A percentile compares a stretch with the other conserved stretches of the same genome.
phyloP scores from a whole-genome alignment of 169 alveolate species.

The Plasmodium cynomolgi region DNA sequence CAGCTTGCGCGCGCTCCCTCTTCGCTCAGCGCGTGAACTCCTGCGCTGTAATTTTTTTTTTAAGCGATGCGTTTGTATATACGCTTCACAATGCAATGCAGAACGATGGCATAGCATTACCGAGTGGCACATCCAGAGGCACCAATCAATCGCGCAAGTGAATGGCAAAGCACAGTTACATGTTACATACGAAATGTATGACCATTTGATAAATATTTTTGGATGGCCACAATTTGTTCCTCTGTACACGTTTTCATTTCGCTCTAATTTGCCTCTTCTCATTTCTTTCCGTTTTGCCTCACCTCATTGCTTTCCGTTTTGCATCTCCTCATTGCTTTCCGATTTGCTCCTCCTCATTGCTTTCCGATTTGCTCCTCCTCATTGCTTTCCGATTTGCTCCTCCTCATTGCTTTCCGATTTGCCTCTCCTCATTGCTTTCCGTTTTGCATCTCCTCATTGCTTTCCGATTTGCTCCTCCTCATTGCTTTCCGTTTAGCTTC shows the following conservation, averaged over 20 bases:
- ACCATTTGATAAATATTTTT: background rate
- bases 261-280: background rate
- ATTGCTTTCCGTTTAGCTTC: background rate
- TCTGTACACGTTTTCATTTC: background rate
- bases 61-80: background rate
- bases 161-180: background rate
- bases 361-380: background rate
- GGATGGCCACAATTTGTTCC: background rate
- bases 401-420: background rate
- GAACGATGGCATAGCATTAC: background rate
- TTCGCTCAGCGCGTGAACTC: background rate
- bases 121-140: background rate
- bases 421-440: background rate
- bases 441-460: too few relatives aligned
- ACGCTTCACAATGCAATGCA: background rate
- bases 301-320: background rate
- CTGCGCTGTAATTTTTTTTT: background rate
- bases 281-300: background rate
- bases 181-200: constrained; percentile 7
- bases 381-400: background rate
- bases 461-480: background rate
- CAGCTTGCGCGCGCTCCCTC: background rate
- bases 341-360: too few relatives aligned
- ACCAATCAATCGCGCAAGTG: background rate
- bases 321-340: background rate